Conservation (phyloP, 164 flowering plant genomes). For the Piper longum region DNA sequence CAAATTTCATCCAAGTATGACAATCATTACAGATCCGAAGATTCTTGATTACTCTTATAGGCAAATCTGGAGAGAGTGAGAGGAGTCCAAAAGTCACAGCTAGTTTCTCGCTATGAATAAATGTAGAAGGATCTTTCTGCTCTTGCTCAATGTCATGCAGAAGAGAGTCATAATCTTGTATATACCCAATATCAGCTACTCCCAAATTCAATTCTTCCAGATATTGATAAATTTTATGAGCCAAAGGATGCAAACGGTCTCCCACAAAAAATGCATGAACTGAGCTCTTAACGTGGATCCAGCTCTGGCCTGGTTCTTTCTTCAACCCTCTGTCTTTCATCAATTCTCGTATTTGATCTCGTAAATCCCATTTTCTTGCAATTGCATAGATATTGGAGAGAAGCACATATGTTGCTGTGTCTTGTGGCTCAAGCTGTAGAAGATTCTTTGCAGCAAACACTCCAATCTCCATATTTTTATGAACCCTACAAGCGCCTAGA, state of each 20-base stretch:
- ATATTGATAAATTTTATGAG: constrained; percentile 16
- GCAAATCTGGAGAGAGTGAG: constrained; percentile 13
- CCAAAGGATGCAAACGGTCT: constrained; percentile 18
- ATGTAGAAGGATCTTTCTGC: constrained; percentile 17
- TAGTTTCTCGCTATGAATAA: constrained; percentile 22
- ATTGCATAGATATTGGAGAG: constrained; percentile 24
- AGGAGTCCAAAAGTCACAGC: constrained; percentile 23
- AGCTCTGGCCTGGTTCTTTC: constrained; percentile 26
- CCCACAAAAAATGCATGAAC: constrained; percentile 28
- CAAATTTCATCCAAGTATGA: constrained; percentile 24
- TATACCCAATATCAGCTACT: constrained; percentile 17
- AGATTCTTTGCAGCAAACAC: constrained; percentile 20
- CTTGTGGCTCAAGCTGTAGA: constrained; percentile 19
- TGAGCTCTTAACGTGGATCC: constrained; percentile 20
- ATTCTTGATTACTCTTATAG: constrained; percentile 20
- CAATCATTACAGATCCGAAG: constrained; percentile 26
- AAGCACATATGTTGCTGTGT: constrained; percentile 24
- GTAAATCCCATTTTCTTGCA: constrained; percentile 15
- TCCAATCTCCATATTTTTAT: constrained; percentile 20
- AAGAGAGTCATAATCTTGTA: constrained; percentile 15
- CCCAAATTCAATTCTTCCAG: constrained; percentile 15
- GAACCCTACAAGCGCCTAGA: constrained; percentile 22
- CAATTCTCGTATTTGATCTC: constrained; percentile 17
- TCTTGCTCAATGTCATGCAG: constrained; percentile 15
- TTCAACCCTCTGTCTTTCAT: constrained; percentile 26